Conservation (phyloP, 148 eudicot species). For the Diospyros kaki region DNA sequence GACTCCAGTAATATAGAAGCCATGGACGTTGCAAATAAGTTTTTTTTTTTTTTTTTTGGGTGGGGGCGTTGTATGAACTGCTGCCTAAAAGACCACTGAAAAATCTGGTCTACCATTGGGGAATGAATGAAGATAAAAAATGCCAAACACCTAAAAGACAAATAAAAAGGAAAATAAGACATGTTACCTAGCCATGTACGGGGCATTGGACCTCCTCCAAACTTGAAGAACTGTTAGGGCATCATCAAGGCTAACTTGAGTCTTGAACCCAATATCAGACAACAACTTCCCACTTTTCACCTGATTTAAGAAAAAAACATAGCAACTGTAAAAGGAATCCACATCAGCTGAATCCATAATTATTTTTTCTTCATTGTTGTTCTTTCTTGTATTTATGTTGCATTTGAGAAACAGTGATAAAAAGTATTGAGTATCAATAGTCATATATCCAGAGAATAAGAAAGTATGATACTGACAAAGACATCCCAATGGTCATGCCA, state of each 20-base stretch:
- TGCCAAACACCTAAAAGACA: neutral
- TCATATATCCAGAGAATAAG: neutral
- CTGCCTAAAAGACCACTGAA: no score
- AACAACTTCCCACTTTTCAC: slow-evolving; percentile 58
- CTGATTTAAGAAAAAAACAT: slow-evolving; percentile 36
- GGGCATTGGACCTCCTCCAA: slow-evolving; percentile 56
- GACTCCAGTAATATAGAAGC: no score
- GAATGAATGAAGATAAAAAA: neutral
- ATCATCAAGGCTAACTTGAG: slow-evolving; percentile 68
- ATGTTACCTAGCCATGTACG: slow-evolving; percentile 69
- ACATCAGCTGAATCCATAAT: neutral
- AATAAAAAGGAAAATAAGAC: neutral
- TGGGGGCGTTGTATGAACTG: no score
- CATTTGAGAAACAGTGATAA: neutral
- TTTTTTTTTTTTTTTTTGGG: no score
- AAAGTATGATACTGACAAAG: neutral
- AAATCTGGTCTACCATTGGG: no score
- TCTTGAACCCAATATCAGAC: slow-evolving; percentile 67
- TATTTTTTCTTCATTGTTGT: no score
- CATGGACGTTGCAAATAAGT: no score
- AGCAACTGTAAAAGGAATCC: neutral
- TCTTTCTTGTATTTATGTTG: no score
- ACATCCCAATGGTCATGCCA: neutral
- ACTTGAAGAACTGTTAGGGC: slow-evolving; percentile 44
- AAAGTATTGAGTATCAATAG: neutral